Percentiles rank a stretch among this genome's conserved stretches.
Evolutionary conservation across 768 basidiomycete genomes (phyloP).

Genomic region (Pluteus cervinus): DNA sequence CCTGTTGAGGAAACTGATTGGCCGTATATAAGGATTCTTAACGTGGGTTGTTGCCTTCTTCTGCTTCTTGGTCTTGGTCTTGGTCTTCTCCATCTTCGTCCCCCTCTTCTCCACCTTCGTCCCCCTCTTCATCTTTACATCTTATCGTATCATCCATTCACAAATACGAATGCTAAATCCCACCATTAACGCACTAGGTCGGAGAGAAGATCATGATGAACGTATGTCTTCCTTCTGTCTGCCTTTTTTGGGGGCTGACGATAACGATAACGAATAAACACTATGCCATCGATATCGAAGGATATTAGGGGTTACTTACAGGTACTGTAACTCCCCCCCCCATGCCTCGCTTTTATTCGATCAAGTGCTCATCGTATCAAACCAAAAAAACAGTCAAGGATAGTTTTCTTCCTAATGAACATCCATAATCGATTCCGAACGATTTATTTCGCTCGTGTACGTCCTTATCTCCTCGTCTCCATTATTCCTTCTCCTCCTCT

Average conservation of each 20-base stretch:
- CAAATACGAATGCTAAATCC: no score
- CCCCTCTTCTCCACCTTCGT: no score
- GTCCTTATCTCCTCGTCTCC: conserved; percentile 17
- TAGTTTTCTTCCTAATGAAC: conserved; percentile 99
- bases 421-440: conserved; percentile 91
- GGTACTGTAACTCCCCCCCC: conserved; percentile 25
- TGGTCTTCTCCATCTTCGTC: background rate
- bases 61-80: conserved; percentile 10
- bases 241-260: background rate
- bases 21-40: conserved; percentile 92
- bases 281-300: no score
- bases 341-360: background rate
- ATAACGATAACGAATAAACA: background rate
- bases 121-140: no score
- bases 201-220: conserved; percentile 97
- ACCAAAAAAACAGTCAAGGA: conserved; percentile 82
- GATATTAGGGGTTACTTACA: conserved; percentile 87
- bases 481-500: conserved; percentile 4
- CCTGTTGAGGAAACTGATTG: conserved; percentile 87
- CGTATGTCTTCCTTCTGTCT: conserved; percentile 33
- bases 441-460: conserved; percentile 93
- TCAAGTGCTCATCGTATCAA: no score
- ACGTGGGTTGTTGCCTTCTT: conserved; percentile 41
- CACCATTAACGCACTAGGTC: no score
- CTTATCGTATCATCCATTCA: no score